Percentiles rank a stretch among this genome's conserved stretches.
phyloP scores from a whole-genome alignment of 371 early-diverging fungal genomes.

The Rhizopus delemar region DNA sequence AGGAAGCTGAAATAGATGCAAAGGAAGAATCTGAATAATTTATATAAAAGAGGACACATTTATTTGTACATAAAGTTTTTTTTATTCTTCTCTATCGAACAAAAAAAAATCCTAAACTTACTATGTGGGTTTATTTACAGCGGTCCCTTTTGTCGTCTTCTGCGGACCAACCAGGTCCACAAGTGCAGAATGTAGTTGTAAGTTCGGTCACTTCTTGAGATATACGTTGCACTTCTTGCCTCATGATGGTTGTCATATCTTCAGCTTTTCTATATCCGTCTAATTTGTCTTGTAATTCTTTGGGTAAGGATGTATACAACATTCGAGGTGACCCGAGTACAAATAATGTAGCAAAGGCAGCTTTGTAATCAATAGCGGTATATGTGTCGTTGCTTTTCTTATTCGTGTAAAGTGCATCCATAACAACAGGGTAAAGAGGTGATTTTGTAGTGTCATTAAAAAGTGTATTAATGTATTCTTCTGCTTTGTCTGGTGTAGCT shows the following conservation, averaged over 20 bases:
- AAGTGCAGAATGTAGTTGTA: conserved; percentile 32
- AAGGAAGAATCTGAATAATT: not conserved
- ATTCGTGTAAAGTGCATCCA: conserved; percentile 41
- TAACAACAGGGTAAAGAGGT: conserved; percentile 46
- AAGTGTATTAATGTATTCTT: conserved; percentile 40
- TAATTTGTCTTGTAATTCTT: conserved; percentile 27
- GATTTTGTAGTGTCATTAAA: conserved; percentile 45
- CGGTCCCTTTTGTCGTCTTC: conserved; percentile 8
- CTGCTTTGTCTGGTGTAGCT: conserved; percentile 30
- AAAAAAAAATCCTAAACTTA: not conserved
- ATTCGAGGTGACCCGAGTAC: conserved; percentile 34
- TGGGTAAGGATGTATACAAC: conserved; percentile 32
- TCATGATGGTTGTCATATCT: conserved; percentile 23
- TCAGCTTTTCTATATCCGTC: conserved; percentile 26
- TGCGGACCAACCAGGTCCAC: conserved; percentile 26
- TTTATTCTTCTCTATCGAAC: conserved; percentile 1
- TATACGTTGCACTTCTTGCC: conserved; percentile 28
- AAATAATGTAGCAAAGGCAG: conserved; percentile 39
- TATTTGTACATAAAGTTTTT: not conserved
- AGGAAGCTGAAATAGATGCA: not conserved
- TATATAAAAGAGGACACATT: not conserved
- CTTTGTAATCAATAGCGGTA: conserved; percentile 26
- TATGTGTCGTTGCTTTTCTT: conserved; percentile 14
- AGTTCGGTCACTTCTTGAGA: conserved; percentile 33
- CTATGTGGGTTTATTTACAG: not conserved